Percentiles rank a stretch among this genome's conserved stretches.
Evolutionary conservation across 495 filamentous ascomycete species (phyloP).

Genomic region (Bathelium albidoporum): DNA sequence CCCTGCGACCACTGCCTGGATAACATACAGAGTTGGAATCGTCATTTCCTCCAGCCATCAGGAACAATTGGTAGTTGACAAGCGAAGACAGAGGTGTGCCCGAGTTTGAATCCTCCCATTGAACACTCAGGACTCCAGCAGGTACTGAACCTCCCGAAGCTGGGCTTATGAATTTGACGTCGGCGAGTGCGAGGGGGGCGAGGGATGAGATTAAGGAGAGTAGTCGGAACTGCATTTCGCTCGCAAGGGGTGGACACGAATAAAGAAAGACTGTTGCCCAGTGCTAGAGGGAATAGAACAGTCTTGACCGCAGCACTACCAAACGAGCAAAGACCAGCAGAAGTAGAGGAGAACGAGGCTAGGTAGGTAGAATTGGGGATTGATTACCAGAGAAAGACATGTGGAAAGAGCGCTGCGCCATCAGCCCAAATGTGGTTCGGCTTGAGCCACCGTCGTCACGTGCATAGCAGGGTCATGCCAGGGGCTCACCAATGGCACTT

Average conservation of each 20-base stretch:
- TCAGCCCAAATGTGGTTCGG: neutral
- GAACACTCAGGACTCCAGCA: constrained; percentile 37
- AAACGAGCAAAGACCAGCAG: neutral
- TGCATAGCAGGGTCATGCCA: neutral
- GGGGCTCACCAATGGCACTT: too few relatives aligned
- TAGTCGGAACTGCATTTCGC: constrained; percentile 27
- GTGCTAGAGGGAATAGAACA: neutral
- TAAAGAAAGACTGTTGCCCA: neutral
- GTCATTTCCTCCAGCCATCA: constrained; percentile 55
- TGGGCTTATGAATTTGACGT: constrained; percentile 47
- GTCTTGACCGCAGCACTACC: neutral
- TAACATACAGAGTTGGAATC: constrained; percentile 19
- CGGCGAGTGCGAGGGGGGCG: constrained; percentile 40
- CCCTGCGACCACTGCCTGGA: constrained; percentile 29
- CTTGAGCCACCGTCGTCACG: neutral
- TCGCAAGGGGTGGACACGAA: constrained; percentile 2
- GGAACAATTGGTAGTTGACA: constrained; percentile 47
- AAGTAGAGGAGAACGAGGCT: neutral
- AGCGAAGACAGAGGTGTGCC: constrained; percentile 42
- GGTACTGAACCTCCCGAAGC: constrained; percentile 35
- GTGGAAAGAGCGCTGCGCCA: neutral
- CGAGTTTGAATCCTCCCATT: constrained; percentile 49
- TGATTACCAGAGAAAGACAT: neutral
- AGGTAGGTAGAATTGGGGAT: neutral
- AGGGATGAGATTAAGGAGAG: constrained; percentile 36